Percentiles rank a stretch among this genome's conserved stretches.
These are phyloP conservation scores for Fusarium sambucinum DNA, from an alignment of 2,329 filamentous ascomycete genomes.

Conservation along the genomic window DNA sequence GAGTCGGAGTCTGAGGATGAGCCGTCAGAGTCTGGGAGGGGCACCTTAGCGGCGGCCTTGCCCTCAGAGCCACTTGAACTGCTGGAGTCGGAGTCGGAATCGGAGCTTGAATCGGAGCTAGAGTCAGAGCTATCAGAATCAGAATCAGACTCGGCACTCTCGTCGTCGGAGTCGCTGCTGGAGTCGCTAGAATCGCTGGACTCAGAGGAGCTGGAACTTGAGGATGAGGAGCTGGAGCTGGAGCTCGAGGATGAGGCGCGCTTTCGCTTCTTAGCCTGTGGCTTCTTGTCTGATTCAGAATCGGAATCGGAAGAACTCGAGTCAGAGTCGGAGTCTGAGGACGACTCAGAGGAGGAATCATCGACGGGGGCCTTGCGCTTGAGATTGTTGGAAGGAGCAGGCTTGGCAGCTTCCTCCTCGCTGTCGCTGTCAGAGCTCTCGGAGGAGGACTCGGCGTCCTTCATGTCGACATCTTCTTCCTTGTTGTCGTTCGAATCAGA, in stretches of 20 bases:
- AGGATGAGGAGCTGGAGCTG: slow-evolving; percentile 21
- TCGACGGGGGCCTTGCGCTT: slow-evolving; percentile 58
- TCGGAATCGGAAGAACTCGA: slow-evolving; percentile 38
- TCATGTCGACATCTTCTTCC: slow-evolving; percentile 61
- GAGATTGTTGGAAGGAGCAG: slow-evolving; percentile 48
- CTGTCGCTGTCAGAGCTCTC: slow-evolving; percentile 46
- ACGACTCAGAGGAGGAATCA: slow-evolving; percentile 52
- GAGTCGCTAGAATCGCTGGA: slow-evolving; percentile 50
- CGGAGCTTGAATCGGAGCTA: slow-evolving; percentile 47
- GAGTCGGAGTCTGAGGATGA: slow-evolving; percentile 51
- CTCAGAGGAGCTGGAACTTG: slow-evolving; percentile 30
- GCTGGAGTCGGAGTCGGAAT: slow-evolving; percentile 57
- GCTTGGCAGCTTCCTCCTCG: slow-evolving; percentile 43
- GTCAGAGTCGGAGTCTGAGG: slow-evolving; percentile 52
- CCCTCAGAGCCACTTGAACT: slow-evolving; percentile 53
- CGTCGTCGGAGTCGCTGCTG: slow-evolving; percentile 50
- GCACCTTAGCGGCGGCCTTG: slow-evolving; percentile 56
- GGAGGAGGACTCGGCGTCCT: slow-evolving; percentile 56
- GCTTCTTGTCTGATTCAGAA: slow-evolving; percentile 58
- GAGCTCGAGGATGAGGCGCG: slow-evolving; percentile 45
- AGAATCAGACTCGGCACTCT: slow-evolving; percentile 53
- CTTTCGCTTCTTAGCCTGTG: slow-evolving; percentile 66
- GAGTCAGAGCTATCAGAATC: slow-evolving; percentile 29
- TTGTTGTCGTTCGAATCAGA: slow-evolving; percentile 46
- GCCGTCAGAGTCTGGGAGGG: slow-evolving; percentile 58